Conservation (phyloP, 495 filamentous ascomycete species). For the Barbatosphaeria neglecta region DNA sequence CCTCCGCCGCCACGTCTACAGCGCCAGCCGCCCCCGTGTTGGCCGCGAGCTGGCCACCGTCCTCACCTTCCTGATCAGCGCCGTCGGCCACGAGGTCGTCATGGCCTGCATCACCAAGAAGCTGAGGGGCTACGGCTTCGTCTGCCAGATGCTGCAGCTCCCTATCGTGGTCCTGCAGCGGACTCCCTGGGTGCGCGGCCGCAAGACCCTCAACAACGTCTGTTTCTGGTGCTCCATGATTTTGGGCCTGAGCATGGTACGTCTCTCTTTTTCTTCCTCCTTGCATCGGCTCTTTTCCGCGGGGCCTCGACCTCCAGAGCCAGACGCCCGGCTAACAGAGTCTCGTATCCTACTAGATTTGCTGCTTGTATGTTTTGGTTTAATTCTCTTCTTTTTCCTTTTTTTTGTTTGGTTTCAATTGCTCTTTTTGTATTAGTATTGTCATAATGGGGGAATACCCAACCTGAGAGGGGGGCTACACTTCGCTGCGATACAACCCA, state of each 20-base stretch:
- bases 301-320: too few relatives aligned
- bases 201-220: conserved; percentile 75
- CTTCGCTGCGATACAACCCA: too few relatives aligned
- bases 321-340: too few relatives aligned
- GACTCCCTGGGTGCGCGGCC: conserved; percentile 59
- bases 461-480: too few relatives aligned
- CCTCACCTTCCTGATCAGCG: conserved; percentile 84
- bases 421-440: too few relatives aligned
- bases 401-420: too few relatives aligned
- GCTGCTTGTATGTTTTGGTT: too few relatives aligned
- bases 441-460: too few relatives aligned
- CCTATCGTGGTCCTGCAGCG: conserved; percentile 88
- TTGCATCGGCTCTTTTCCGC: background rate
- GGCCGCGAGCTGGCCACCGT: conserved; percentile 70
- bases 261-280: conserved; percentile 14
- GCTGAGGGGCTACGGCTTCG: conserved; percentile 82
- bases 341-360: too few relatives aligned
- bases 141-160: conserved; percentile 91
- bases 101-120: conserved; percentile 99
- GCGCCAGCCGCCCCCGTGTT: conserved; percentile 59
- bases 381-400: too few relatives aligned
- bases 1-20: conserved; percentile 89
- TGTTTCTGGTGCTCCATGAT: conserved; percentile 97
- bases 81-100: conserved; percentile 85
- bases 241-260: conserved; percentile 72